A percentile compares a stretch with the other conserved stretches of the same genome.
phyloP scores from a whole-genome alignment of 345 rosid genomes.

The Sonneratia alba region DNA sequence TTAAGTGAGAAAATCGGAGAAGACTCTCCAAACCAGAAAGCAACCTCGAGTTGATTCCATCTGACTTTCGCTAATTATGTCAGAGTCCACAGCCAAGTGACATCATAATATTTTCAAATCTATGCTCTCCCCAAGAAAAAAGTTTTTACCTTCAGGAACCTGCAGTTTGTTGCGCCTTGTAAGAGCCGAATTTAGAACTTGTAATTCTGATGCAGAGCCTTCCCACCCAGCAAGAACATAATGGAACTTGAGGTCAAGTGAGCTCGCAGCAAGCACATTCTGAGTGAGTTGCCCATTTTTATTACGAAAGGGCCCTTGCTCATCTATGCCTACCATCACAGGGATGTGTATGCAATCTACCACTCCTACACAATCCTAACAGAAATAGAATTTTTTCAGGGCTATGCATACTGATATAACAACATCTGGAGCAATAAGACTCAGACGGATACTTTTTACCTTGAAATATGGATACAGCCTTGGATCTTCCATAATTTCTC shows the following conservation, averaged over 20 bases:
- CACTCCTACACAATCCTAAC: constrained; percentile 72
- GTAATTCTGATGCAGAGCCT: constrained; percentile 80
- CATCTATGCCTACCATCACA: constrained; percentile 83
- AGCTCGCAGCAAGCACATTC: constrained; percentile 66
- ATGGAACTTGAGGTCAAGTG: constrained; percentile 73
- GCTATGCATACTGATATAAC: neutral
- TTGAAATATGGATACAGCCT: constrained; percentile 63
- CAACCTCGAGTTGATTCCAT: neutral
- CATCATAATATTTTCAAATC: neutral
- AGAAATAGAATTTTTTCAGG: constrained; percentile 9
- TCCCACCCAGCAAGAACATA: constrained; percentile 97
- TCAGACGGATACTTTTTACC: constrained; percentile 23
- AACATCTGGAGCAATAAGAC: neutral
- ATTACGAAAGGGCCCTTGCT: constrained; percentile 86
- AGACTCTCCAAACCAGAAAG: neutral
- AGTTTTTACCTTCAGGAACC: constrained; percentile 60
- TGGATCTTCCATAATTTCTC: constrained; percentile 37
- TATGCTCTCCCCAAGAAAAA: neutral
- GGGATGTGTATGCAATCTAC: constrained; percentile 80
- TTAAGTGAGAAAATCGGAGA: neutral
- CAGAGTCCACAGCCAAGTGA: neutral
- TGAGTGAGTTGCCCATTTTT: constrained; percentile 68
- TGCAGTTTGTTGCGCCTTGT: constrained; percentile 55
- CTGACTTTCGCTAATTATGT: neutral
- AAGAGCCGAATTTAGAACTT: constrained; percentile 67